Evolutionary conservation across 1,139 yeast species (phyloP).

Genomic region (Nakaseomyces kungkrabaensis): DNA sequence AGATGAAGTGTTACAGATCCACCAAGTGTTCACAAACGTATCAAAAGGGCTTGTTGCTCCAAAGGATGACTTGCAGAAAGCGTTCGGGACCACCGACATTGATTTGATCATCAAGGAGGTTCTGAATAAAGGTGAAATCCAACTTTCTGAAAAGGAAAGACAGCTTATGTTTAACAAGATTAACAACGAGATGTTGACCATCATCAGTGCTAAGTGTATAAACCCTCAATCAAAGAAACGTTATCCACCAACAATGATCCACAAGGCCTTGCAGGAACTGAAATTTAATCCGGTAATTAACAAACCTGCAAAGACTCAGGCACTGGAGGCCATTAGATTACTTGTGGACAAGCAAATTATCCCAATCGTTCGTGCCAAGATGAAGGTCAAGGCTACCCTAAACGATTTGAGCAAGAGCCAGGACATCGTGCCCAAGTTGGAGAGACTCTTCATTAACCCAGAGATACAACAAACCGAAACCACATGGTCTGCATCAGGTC

Average conservation of each 20-base stretch:
- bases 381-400: conserved; percentile 64
- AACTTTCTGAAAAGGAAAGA: conserved; percentile 87
- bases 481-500: conserved; percentile 53
- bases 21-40: conserved; percentile 87
- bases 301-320: conserved; percentile 78
- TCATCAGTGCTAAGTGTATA: conserved; percentile 82
- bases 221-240: conserved; percentile 85
- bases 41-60: conserved; percentile 93
- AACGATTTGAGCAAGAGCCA: conserved; percentile 38
- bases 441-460: conserved; percentile 23
- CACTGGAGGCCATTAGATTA: conserved; percentile 79
- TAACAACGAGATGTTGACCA: conserved; percentile 73
- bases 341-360: conserved; percentile 70
- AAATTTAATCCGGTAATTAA: conserved; percentile 75
- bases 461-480: conserved; percentile 42
- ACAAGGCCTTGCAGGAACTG: conserved; percentile 70
- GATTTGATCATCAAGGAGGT: conserved; percentile 72
- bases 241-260: conserved; percentile 90
- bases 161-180: conserved; percentile 64
- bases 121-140: conserved; percentile 84
- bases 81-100: conserved; percentile 68
- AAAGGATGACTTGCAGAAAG: conserved; percentile 64
- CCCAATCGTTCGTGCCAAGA: conserved; percentile 89
- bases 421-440: conserved; percentile 19
- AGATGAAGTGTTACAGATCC: conserved; percentile 92